Evolutionary conservation across 2,329 filamentous ascomycete genomes (phyloP).

Genomic region (Apiospora hydei): DNA sequence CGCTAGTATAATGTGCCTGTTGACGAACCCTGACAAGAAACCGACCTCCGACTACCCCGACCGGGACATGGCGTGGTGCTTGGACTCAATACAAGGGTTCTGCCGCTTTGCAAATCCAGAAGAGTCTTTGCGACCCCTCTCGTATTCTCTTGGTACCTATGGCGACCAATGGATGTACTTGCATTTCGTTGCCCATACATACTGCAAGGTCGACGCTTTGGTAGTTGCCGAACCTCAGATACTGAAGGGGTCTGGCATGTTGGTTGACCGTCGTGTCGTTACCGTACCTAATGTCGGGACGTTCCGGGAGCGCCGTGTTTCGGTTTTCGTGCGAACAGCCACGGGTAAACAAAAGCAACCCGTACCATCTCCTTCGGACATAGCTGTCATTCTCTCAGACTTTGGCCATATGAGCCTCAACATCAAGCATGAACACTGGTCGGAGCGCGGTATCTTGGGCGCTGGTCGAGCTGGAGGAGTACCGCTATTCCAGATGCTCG

Average conservation of each 20-base stretch:
- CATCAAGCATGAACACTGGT: background rate
- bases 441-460: background rate
- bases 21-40: background rate
- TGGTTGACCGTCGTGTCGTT: background rate
- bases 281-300: background rate
- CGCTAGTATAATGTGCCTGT: background rate
- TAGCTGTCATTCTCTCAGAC: background rate
- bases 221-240: rapidly evolving
- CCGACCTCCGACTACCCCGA: background rate
- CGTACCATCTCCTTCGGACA: background rate
- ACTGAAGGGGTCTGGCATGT: background rate
- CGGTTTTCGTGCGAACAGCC: background rate
- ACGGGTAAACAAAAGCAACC: background rate
- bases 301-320: background rate
- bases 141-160: background rate
- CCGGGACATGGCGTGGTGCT: background rate
- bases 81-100: background rate
- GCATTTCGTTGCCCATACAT: background rate
- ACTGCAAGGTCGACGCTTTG: background rate
- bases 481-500: background rate
- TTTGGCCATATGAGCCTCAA: background rate
- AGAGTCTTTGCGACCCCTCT: background rate
- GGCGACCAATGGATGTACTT: background rate
- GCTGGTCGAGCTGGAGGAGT: background rate
- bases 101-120: background rate